A percentile compares a stretch with the other conserved stretches of the same genome.
phyloP scores from a whole-genome alignment of 352 stramenopile genomes.

The Phytophthora ramorum region DNA sequence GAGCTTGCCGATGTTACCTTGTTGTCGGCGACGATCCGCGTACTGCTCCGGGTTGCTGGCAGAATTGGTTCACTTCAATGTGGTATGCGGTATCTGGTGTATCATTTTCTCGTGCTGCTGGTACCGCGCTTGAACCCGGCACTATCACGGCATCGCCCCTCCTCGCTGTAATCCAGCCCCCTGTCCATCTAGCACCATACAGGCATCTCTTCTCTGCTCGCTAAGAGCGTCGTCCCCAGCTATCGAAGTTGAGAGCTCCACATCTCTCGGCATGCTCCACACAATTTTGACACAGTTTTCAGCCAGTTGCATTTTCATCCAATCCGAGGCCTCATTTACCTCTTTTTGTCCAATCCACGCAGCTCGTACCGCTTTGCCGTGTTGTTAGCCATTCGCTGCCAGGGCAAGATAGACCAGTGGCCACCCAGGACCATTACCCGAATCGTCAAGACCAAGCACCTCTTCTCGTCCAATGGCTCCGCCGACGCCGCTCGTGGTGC shows the following conservation, averaged over 20 bases:
- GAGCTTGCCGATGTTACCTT: no score
- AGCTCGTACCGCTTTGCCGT: constrained; percentile 12
- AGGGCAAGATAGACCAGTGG: constrained; percentile 3
- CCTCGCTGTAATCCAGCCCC: neutral
- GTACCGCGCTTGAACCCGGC: constrained; percentile 1
- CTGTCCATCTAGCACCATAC: no score
- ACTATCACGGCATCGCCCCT: neutral
- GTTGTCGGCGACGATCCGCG: no score
- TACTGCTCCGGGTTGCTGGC: no score
- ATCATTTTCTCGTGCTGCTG: neutral
- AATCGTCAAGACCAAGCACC: constrained; percentile 21
- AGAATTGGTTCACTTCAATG: neutral
- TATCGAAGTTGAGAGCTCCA: neutral
- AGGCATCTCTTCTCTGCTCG: no score
- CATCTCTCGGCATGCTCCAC: neutral
- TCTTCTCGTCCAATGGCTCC: constrained; percentile 32
- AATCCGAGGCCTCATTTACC: neutral
- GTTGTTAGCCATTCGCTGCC: constrained; percentile 28
- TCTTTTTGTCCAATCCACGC: constrained; percentile 2
- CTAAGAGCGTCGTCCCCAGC: no score
- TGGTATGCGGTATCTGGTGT: neutral
- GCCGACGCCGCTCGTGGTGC: constrained; percentile 67
- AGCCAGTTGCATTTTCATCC: neutral
- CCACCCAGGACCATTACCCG: constrained; percentile 23
- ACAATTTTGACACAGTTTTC: constrained; percentile 11